Conservation (phyloP, 495 filamentous ascomycete species). For the Pseudomonodictys pantanalensis region DNA sequence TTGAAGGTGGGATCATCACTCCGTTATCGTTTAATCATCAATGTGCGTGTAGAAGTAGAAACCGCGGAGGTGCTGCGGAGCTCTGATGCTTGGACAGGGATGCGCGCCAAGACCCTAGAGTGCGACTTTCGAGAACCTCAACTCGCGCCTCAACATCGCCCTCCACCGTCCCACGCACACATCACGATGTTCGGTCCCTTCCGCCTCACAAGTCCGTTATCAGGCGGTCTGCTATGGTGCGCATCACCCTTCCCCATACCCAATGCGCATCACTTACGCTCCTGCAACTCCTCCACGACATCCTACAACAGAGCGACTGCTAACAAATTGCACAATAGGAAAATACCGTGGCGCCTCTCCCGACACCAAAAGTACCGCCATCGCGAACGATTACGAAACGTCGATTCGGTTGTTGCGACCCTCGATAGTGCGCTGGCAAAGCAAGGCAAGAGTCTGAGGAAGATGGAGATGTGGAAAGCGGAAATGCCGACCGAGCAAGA, state of each 20-base stretch:
- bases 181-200: constrained; percentile 74
- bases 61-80: constrained; percentile 1
- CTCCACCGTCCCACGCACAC: not conserved
- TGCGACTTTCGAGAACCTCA: constrained; percentile 20
- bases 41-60: not conserved
- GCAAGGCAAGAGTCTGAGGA: constrained; percentile 49
- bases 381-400: constrained; percentile 75
- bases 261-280: not conserved
- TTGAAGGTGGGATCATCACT: too few species aligned
- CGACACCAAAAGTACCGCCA: constrained; percentile 85
- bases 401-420: constrained; percentile 77
- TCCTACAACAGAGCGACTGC: not conserved
- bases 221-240: constrained; percentile 57
- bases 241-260: not conserved
- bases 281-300: not conserved
- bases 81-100: not conserved
- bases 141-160: not conserved
- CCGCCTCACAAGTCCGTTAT: constrained; percentile 70
- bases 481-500: constrained; percentile 96
- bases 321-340: constrained; percentile 56
- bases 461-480: constrained; percentile 80
- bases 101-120: constrained; percentile 10
- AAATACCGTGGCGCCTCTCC: constrained; percentile 96
- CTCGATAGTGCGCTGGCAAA: constrained; percentile 72
- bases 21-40: too few species aligned